Conservation (phyloP, 2,329 filamentous ascomycete species). For the Cercospora brassicicola region DNA sequence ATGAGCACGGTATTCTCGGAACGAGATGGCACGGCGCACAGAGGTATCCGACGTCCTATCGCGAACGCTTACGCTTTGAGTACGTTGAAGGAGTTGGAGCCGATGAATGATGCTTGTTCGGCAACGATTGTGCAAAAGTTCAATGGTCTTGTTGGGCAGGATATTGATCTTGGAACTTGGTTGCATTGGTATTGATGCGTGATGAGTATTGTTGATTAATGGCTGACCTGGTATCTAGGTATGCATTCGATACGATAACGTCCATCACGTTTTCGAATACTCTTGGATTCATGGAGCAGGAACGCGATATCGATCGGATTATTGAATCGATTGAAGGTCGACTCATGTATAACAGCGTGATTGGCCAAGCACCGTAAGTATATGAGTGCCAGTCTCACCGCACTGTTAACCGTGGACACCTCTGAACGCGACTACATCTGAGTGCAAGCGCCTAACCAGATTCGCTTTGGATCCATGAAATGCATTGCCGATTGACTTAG, state of each 20-base stretch:
- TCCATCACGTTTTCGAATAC: slow-evolving; percentile 30
- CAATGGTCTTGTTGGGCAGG: slow-evolving; percentile 20
- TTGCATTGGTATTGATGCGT: slow-evolving; percentile 22
- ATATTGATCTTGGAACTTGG: slow-evolving; percentile 29
- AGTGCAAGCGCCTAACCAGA: too few species aligned
- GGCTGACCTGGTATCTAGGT: not conserved
- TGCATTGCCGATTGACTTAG: too few species aligned
- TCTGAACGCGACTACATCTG: too few species aligned
- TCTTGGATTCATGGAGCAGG: slow-evolving; percentile 27
- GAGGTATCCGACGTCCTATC: slow-evolving; percentile 39
- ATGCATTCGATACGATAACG: slow-evolving; percentile 31
- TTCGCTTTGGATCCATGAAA: too few species aligned
- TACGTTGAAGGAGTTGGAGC: slow-evolving; percentile 30
- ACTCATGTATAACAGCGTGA: slow-evolving; percentile 28
- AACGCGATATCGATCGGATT: slow-evolving; percentile 24
- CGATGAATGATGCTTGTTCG: slow-evolving; percentile 31
- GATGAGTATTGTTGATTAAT: not conserved
- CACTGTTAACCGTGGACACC: not conserved
- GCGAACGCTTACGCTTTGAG: slow-evolving; percentile 29
- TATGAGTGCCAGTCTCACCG: not conserved
- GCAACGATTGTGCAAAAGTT: slow-evolving; percentile 26
- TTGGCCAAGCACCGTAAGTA: slow-evolving; percentile 26
- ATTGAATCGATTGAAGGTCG: slow-evolving; percentile 25
- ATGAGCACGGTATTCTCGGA: slow-evolving; percentile 41
- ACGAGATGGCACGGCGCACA: slow-evolving; percentile 46